Conservation (phyloP, 148 eudicot genomes). For the Selenicereus undatus region DNA sequence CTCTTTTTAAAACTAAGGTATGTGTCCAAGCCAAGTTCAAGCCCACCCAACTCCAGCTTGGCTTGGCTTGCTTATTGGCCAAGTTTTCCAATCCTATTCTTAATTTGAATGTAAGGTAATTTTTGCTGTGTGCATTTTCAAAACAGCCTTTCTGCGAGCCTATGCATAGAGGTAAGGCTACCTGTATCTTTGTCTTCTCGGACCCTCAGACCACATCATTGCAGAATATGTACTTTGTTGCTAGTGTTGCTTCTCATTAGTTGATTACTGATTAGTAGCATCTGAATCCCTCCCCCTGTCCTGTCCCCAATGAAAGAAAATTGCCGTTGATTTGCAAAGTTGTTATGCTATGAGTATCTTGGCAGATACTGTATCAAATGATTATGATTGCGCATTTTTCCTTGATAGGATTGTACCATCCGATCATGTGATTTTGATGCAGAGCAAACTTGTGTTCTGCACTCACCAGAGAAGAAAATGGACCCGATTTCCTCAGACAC, state of each 20-base stretch:
- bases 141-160: not conserved
- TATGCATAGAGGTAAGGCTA: not conserved
- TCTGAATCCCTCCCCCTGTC: not conserved
- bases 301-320: not conserved
- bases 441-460: constrained; percentile 92
- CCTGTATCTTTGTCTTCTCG: not conserved
- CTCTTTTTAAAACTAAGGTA: no score
- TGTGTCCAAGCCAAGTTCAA: no score
- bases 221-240: not conserved
- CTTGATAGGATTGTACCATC: constrained; percentile 86
- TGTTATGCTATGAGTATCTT: constrained; percentile 5
- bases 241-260: not conserved
- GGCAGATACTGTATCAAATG: not conserved
- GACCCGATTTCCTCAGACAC: constrained; percentile 78
- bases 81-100: no score
- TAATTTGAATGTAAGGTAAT: no score
- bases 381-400: constrained; percentile 6
- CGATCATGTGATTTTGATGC: constrained; percentile 94
- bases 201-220: not conserved
- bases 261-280: not conserved
- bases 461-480: constrained; percentile 93
- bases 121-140: no score
- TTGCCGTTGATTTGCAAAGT: not conserved
- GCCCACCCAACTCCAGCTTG: no score
- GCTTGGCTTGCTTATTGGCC: no score